These are phyloP conservation scores for Stemphylium beticola DNA, from an alignment of 2,329 filamentous ascomycete species.

Conservation along the genomic window DNA sequence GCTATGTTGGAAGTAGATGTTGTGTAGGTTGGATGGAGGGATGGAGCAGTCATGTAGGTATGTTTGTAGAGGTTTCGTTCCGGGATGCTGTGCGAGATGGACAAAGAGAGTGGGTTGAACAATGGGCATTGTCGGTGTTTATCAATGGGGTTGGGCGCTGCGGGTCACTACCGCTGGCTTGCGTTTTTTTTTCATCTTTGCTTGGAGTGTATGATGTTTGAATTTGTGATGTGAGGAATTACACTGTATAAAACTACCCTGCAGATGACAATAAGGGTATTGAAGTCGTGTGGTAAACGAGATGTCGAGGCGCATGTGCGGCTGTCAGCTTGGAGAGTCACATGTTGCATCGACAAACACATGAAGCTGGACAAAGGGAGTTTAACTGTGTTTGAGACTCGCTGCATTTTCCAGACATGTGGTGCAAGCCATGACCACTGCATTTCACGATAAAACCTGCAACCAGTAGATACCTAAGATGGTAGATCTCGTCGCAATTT, in stretches of 20 bases:
- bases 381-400: neutral
- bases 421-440: neutral
- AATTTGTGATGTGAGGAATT: no score
- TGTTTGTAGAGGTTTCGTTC: neutral
- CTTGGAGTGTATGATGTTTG: no score
- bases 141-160: neutral
- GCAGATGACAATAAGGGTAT: no score
- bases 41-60: neutral
- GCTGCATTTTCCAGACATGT: neutral
- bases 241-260: no score
- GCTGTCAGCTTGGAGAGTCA: neutral
- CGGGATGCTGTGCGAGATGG: neutral
- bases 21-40: neutral
- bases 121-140: neutral
- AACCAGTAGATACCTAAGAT: neutral
- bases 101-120: neutral
- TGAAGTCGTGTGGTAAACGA: no score
- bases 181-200: no score
- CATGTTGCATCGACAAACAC: neutral
- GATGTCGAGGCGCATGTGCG: neutral
- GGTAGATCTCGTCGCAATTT: no score
- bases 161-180: neutral
- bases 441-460: neutral
- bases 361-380: neutral
- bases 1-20: neutral